phyloP scores from a whole-genome alignment of 2,329 filamentous ascomycete genomes.

The Graphiopsis chlorocephala region DNA sequence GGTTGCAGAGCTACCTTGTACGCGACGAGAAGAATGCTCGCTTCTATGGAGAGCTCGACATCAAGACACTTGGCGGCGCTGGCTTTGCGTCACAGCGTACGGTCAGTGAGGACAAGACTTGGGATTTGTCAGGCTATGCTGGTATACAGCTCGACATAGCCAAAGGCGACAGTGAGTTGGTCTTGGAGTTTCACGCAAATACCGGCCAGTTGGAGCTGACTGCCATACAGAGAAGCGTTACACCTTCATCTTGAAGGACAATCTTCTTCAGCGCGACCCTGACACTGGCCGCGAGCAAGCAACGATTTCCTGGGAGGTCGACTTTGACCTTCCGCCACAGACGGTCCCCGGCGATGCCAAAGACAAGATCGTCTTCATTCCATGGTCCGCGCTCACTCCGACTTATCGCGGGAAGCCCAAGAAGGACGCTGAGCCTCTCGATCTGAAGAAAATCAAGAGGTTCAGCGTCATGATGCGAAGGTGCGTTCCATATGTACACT shows the following conservation, averaged over 20 bases:
- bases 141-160: slow-evolving; percentile 58
- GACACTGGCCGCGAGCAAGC: slow-evolving; percentile 69
- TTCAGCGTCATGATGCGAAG: slow-evolving; percentile 80
- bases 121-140: slow-evolving; percentile 63
- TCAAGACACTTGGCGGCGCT: slow-evolving; percentile 70
- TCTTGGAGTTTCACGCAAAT: neutral
- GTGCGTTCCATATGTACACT: slow-evolving; percentile 44
- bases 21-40: slow-evolving; percentile 41
- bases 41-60: slow-evolving; percentile 71
- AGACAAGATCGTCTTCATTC: slow-evolving; percentile 50
- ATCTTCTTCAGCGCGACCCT: slow-evolving; percentile 54
- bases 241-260: slow-evolving; percentile 72
- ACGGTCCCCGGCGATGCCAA: slow-evolving; percentile 25
- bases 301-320: slow-evolving; percentile 70
- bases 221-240: slow-evolving; percentile 58
- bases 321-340: slow-evolving; percentile 51
- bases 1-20: slow-evolving; percentile 48
- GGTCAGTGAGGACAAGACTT: slow-evolving; percentile 52
- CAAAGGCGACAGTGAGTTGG: slow-evolving; percentile 49
- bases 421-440: slow-evolving; percentile 58
- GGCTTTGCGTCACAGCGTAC: slow-evolving; percentile 80
- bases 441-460: slow-evolving; percentile 60
- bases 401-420: slow-evolving; percentile 70
- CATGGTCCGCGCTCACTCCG: slow-evolving; percentile 64
- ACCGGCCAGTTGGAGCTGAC: neutral